Conservation (phyloP, 208 protist genomes). For the Entamoeba invadens region DNA sequence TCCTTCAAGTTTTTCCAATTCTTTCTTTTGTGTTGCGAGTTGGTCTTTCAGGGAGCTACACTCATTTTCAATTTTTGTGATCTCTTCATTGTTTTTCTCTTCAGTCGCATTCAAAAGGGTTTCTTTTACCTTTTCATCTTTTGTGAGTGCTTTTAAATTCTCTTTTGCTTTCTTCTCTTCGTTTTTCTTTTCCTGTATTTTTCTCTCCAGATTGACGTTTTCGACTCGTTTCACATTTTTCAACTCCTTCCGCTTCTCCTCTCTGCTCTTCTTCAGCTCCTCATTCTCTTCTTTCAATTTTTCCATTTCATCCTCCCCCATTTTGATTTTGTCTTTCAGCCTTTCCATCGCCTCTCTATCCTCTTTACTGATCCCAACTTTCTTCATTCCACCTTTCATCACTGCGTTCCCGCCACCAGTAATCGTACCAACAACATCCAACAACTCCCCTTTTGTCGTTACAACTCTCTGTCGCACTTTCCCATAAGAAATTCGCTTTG, state of each 20-base stretch:
- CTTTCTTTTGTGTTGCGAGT: background rate
- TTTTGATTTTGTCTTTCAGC: background rate
- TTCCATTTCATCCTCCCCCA: background rate
- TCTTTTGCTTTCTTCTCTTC: background rate
- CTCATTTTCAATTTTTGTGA: background rate
- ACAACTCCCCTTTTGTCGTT: constrained; percentile 13
- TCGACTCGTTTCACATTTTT: background rate
- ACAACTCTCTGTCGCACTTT: background rate
- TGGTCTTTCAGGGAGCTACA: background rate
- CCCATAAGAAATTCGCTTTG: background rate
- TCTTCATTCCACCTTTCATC: background rate
- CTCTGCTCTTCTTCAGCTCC: background rate
- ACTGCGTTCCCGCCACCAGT: constrained; percentile 1
- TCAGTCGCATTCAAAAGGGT: background rate
- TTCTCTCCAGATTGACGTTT: background rate
- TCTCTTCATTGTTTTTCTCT: background rate
- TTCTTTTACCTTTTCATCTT: background rate
- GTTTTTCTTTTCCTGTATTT: background rate
- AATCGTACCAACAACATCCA: constrained; percentile 5
- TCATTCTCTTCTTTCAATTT: background rate
- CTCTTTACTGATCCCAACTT: background rate
- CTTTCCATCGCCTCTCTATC: background rate
- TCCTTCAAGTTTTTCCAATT: background rate
- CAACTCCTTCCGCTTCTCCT: background rate
- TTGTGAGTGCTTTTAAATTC: background rate